Conservation (phyloP, 306 rosid genomes). For the Geum urbanum region DNA sequence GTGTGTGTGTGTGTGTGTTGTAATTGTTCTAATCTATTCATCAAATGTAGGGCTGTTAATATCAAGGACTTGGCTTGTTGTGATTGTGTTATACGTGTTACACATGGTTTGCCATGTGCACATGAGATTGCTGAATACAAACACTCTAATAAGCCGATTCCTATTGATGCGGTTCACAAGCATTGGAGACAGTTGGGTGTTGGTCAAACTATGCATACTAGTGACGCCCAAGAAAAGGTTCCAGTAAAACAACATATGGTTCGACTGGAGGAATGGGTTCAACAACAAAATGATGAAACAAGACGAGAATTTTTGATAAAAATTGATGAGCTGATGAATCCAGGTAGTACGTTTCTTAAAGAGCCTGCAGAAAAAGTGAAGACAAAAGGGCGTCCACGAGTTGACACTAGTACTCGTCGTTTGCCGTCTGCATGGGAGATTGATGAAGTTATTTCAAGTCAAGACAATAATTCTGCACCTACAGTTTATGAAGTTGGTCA, state of each 20-base stretch:
- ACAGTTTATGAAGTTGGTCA: not conserved
- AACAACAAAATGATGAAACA: not conserved
- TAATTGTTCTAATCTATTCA: not conserved
- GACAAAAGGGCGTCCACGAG: not conserved
- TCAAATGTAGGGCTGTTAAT: not conserved
- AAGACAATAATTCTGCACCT: not conserved
- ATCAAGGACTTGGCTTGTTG: not conserved
- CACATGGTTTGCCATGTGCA: too few relatives aligned
- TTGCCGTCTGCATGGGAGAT: not conserved
- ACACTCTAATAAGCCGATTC: not conserved
- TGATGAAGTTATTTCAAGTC: not conserved
- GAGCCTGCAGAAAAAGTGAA: not conserved
- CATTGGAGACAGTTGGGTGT: not conserved
- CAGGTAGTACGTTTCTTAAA: not conserved
- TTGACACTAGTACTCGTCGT: not conserved
- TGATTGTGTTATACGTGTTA: not conserved
- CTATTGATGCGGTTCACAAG: not conserved
- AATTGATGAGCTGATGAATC: not conserved
- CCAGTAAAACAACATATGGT: not conserved
- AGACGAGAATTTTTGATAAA: not conserved
- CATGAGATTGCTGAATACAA: too few relatives aligned
- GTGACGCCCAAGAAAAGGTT: not conserved
- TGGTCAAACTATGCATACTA: not conserved
- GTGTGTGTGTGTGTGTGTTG: too few relatives aligned
- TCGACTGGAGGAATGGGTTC: not conserved